Percentiles rank a stretch among this genome's conserved stretches.
Conservation (phyloP, 75 land plant genomes). For the Cupressus sempervirens region DNA sequence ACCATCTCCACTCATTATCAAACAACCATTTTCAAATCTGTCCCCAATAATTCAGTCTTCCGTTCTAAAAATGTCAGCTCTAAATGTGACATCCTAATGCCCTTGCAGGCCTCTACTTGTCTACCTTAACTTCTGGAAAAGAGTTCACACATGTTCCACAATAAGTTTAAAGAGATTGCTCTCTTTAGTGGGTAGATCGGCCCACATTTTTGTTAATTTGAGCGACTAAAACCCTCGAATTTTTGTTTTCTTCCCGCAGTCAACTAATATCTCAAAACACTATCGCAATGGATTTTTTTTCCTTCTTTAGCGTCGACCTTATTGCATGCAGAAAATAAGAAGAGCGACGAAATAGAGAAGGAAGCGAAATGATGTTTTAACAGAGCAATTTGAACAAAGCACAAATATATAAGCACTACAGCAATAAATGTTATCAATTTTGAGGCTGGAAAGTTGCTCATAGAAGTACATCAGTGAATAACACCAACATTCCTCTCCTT, state of each 20-base stretch:
- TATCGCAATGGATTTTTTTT: not conserved
- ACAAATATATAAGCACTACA: not conserved
- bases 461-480: not conserved
- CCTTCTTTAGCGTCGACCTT: not conserved
- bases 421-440: not conserved
- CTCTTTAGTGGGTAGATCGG: constrained; percentile 82
- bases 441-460: not conserved
- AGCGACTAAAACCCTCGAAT: not conserved
- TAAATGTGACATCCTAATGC: not conserved
- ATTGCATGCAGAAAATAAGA: not conserved
- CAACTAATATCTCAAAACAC: not conserved
- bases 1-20: not conserved
- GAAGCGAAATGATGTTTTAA: not conserved
- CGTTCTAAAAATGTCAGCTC: not conserved
- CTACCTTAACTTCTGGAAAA: not conserved
- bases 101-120: not conserved
- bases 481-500: not conserved
- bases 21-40: not conserved
- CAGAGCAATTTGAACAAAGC: not conserved
- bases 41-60: not conserved
- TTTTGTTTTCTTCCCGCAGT: not conserved
- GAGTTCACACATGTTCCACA: constrained; percentile 14
- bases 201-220: constrained; percentile 44
- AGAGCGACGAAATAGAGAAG: not conserved
- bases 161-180: constrained; percentile 98